phyloP scores from a whole-genome alignment of 352 stramenopile genomes.

The Pythium oligandrum region DNA sequence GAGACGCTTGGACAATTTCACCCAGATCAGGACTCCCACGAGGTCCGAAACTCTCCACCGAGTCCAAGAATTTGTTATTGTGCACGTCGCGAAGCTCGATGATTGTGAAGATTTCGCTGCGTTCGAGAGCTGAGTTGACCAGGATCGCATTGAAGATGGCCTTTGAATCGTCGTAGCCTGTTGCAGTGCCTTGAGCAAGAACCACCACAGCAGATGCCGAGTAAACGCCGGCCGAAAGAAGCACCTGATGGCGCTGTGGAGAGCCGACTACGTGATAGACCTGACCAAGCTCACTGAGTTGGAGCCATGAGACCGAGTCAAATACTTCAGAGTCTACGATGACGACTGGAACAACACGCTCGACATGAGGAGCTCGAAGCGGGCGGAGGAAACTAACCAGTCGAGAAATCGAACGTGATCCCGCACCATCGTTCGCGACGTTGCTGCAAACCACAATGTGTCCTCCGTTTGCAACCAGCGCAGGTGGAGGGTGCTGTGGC shows the following conservation, averaged over 20 bases:
- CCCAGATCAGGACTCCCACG: constrained; percentile 5
- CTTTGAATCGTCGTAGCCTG: constrained; percentile 78
- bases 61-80: constrained; percentile 81
- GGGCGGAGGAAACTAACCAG: constrained; percentile 76
- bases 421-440: constrained; percentile 49
- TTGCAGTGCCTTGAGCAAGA: constrained; percentile 65
- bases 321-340: constrained; percentile 72
- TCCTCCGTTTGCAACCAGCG: constrained; percentile 39
- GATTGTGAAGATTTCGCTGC: constrained; percentile 75
- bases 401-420: constrained; percentile 50
- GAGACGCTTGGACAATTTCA: constrained; percentile 4
- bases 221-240: constrained; percentile 74
- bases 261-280: constrained; percentile 81
- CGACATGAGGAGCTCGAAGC: constrained; percentile 65
- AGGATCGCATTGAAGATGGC: constrained; percentile 86
- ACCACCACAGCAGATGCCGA: constrained; percentile 77
- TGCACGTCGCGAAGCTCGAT: constrained; percentile 81
- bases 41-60: constrained; percentile 58
- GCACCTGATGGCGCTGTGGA: constrained; percentile 63
- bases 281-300: constrained; percentile 57
- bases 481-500: constrained; percentile 32
- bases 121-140: constrained; percentile 63
- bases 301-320: constrained; percentile 60
- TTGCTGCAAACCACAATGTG: constrained; percentile 86
- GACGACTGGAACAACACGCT: constrained; percentile 57